Base-by-base conservation (phyloP, 2,329 filamentous ascomycete genomes). In the Claviceps lovelessii region DNA sequence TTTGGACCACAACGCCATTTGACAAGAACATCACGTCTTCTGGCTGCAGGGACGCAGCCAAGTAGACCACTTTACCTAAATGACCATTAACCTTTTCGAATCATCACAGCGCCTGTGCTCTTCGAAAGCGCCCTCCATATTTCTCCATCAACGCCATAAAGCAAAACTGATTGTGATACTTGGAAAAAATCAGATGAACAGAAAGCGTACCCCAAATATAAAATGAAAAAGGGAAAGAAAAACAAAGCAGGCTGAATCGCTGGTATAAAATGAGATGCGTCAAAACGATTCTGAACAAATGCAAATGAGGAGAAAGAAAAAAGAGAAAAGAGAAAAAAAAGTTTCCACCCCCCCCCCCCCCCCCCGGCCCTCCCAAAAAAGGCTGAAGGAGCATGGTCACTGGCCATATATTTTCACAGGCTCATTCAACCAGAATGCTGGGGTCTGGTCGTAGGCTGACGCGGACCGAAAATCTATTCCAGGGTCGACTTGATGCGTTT, bases 141-240 rank as follows among this genome's bases (percentile, higher is more conserved):
- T 45, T 54, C 53, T 61, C 60, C 59, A 60, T 59, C 59, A 64
- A 66, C 63, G 61, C 61, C 63, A 54, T 29, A 37, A 31, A 29
- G 17, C 52, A 58, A 53, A 49, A 28, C 31, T 19, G 23, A 17
- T 28, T 47, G 15, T 10, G 11, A n/a, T 48, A 39, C 33, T 41
- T 41, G 51, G 51, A 15, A 19, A 39, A 42, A 42, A 57, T 44
- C 52, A 47, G 44, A 17, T 2, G 10, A 5, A 53, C 31, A 29
- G 51, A 15, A 44, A 15, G 17, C 4, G 11, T 28, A 46, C 9
- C n/a, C 3, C 41, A 19, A 48, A 48, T 46, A 31, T 52, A 35
- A 23, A 51, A 44, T 49, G 10, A 46, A 13, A 39, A 48, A 35
- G 52, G 8, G 15, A 5, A 33, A 37, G 51, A 57, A 54, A 46